phyloP scores from a whole-genome alignment of 192 early-diverging fungal genomes.

The Gryganskiella cystojenkinii region DNA sequence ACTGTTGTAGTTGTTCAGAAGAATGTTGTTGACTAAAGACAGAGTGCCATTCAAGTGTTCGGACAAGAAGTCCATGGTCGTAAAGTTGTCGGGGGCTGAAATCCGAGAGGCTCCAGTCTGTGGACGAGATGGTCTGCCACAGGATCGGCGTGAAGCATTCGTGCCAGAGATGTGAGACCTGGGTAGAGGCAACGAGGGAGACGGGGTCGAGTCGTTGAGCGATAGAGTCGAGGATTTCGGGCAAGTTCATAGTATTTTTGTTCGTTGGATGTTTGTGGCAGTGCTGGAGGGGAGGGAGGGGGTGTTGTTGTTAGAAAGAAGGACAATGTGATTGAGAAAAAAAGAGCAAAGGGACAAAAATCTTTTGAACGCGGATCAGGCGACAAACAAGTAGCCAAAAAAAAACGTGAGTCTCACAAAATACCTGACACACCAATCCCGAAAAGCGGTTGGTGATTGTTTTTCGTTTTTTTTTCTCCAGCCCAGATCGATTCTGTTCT shows the following conservation, averaged over 20 bases:
- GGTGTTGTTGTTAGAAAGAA: too few relatives aligned
- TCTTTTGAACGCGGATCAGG: too few relatives aligned
- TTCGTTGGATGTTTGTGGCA: too few relatives aligned
- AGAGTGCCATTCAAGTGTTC: conserved; percentile 11
- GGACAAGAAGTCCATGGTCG: conserved; percentile 22
- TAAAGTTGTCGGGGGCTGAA: conserved; percentile 23
- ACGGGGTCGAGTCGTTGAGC: conserved; percentile 4
- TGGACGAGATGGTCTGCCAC: conserved; percentile 7
- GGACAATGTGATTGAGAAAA: too few relatives aligned
- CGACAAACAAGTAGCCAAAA: too few relatives aligned
- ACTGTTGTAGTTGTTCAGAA: background rate
- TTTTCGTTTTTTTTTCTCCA: too few relatives aligned
- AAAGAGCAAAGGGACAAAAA: too few relatives aligned
- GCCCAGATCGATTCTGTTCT: too few relatives aligned
- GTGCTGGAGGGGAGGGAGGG: too few relatives aligned
- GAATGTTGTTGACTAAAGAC: background rate
- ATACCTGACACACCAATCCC: too few relatives aligned
- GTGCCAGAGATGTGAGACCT: conserved; percentile 25
- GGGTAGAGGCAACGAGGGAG: conserved; percentile 12
- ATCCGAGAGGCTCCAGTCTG: conserved; percentile 9
- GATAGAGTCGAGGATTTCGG: conserved; percentile 14
- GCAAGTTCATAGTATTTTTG: background rate
- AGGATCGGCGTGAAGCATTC: conserved; percentile 9
- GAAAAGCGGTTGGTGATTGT: too few relatives aligned
- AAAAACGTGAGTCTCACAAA: too few relatives aligned